Percentiles rank a stretch among this genome's conserved stretches.
phyloP scores from a whole-genome alignment of 164 flowering plant species.

The Macadamia integrifolia region DNA sequence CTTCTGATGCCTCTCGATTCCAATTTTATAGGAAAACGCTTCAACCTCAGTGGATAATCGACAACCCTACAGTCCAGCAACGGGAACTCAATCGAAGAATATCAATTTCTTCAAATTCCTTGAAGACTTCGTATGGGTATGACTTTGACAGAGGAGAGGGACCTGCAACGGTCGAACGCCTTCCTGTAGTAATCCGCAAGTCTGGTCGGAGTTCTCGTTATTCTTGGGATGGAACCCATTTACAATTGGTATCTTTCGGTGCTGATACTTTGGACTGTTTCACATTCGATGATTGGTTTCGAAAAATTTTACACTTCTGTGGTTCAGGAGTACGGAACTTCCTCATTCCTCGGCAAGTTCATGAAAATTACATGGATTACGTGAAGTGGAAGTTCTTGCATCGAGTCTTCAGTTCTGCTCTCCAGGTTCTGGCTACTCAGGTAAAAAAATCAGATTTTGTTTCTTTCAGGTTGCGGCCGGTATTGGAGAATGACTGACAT shows the following conservation, averaged over 20 bases:
- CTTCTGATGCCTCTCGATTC: slow-evolving; percentile 12
- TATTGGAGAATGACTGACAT: not conserved
- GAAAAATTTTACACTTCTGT: slow-evolving; percentile 24
- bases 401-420: slow-evolving; percentile 80
- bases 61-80: not conserved
- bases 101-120: slow-evolving; percentile 22
- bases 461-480: not conserved
- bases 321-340: slow-evolving; percentile 36
- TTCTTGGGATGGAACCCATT: slow-evolving; percentile 47
- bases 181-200: slow-evolving; percentile 47
- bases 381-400: slow-evolving; percentile 91
- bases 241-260: slow-evolving; percentile 41
- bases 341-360: slow-evolving; percentile 64
- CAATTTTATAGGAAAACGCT: slow-evolving; percentile 22
- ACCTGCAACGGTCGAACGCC: slow-evolving; percentile 12
- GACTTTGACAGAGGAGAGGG: slow-evolving; percentile 18
- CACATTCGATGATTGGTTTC: slow-evolving; percentile 25
- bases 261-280: slow-evolving; percentile 17
- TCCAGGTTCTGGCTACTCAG: slow-evolving; percentile 95
- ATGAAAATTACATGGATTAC: slow-evolving; percentile 55
- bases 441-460: slow-evolving; percentile 21
- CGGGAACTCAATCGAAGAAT: slow-evolving; percentile 10
- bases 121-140: slow-evolving; percentile 33
- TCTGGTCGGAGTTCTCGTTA: slow-evolving; percentile 51
- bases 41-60: not conserved